Conservation (phyloP, 2,329 filamentous ascomycete species). For the Lasiodiplodia sp. region DNA sequence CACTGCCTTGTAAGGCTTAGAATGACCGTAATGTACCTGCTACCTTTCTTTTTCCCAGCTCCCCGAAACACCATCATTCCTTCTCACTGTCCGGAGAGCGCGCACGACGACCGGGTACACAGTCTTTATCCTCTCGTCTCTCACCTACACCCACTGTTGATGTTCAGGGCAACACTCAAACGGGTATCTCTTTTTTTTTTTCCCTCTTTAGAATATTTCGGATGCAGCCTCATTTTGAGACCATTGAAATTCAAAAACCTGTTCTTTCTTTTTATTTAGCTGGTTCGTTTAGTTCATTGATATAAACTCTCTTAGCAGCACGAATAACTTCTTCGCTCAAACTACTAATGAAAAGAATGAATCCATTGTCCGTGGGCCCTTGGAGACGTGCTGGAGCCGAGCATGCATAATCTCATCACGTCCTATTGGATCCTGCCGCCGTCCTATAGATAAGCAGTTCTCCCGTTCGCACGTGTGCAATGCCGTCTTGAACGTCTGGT, state of each 20-base stretch:
- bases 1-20: neutral
- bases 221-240: no score
- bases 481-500: constrained; percentile 7
- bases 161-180: neutral
- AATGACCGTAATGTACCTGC: neutral
- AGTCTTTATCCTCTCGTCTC: neutral
- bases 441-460: neutral
- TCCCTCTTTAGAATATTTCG: no score
- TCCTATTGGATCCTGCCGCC: neutral
- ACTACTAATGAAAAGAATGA: neutral
- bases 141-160: neutral
- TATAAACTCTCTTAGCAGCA: no score
- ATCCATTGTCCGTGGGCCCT: neutral
- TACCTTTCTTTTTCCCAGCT: neutral
- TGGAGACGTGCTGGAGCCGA: neutral
- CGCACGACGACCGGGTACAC: neutral
- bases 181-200: neutral
- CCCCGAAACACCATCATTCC: neutral
- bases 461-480: constrained; percentile 5
- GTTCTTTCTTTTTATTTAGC: neutral
- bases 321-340: no score
- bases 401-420: neutral
- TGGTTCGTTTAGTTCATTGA: no score
- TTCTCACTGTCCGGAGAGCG: neutral
- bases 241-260: neutral